Base-by-base conservation (phyloP, 2,329 filamentous ascomycete genomes). In the Teratosphaeria nubilosa region DNA sequence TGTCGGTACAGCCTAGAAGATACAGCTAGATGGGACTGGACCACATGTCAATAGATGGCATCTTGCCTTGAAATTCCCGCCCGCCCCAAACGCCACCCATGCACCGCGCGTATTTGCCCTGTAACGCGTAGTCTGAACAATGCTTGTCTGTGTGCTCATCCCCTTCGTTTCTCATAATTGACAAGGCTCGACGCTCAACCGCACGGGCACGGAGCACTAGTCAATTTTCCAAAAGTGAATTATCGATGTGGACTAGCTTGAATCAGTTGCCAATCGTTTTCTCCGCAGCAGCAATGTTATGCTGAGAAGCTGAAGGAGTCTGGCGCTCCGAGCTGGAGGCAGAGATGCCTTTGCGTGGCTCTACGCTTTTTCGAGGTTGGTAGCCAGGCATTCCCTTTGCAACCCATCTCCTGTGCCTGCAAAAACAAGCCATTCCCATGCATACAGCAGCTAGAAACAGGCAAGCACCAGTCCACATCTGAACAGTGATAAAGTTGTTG, bases 401-500 rank as follows among this genome's bases (percentile, higher is more conserved):
- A 22, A 48, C 41, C 41, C 41, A 48, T 48, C 41, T 48, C 41
- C 20, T 48, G 20, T 48, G 41, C 22, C 41, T 48, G 52, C 57
- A 64, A 22, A 57, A 60, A 51, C 67, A 62, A 7, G 68, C 64
- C 53, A 63, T 53, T n/a, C 25, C 62, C 74, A 80, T 78, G 65
- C 75, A 78, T 2, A 64, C 32, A 3, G 74, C 72, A 10, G 72
- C 73, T 11, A 76, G 20, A 31, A 77, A 65, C 41, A 80, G 65
- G 58, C 71, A 76, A 4, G 63, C 61, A 1, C 77, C 78, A 13
- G 73, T 72, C 77, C 77, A 80, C 52, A 76, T 63, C 62, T 80
- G 76, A 3, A 80, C 75, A 1, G 75, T 75, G 53, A 78, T 61
- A 62, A 74, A 79, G 14, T 67, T 73, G 13, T 68, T 60, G 56